Conservation (phyloP, 495 filamentous ascomycete species). For the Bryoglossum gracile region DNA sequence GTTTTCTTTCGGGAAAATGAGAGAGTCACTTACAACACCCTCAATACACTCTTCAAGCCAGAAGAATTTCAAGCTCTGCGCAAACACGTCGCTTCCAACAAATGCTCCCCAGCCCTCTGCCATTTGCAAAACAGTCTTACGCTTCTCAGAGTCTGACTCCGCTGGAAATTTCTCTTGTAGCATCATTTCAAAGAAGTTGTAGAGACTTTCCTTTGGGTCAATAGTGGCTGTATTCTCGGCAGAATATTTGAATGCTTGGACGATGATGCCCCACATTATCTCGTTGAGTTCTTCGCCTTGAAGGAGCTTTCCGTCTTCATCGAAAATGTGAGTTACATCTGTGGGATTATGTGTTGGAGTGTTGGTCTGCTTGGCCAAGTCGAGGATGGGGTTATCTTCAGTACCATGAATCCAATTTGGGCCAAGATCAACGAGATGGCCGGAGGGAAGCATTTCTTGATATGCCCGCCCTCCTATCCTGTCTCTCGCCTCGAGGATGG, state of each 20-base stretch:
- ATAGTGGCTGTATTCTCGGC: constrained; percentile 59
- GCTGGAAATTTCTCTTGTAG: constrained; percentile 46
- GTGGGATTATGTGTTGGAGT: constrained; percentile 55
- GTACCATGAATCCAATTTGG: constrained; percentile 97
- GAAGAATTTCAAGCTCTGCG: constrained; percentile 86
- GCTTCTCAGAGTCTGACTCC: constrained; percentile 31
- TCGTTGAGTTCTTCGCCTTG: constrained; percentile 43
- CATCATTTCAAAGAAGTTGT: constrained; percentile 68
- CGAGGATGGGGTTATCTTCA: constrained; percentile 72
- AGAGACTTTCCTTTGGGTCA: constrained; percentile 56
- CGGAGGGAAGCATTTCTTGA: constrained; percentile 40
- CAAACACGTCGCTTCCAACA: constrained; percentile 68
- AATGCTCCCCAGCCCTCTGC: constrained; percentile 81
- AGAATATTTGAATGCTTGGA: constrained; percentile 72
- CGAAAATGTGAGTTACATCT: constrained; percentile 49
- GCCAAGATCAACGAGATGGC: constrained; percentile 55
- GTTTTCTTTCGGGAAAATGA: too few species aligned
- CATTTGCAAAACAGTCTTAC: constrained; percentile 48
- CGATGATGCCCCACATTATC: constrained; percentile 69
- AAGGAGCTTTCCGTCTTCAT: constrained; percentile 54
- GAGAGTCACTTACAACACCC: too few species aligned
- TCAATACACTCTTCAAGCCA: constrained; percentile 94
- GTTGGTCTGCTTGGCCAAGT: constrained; percentile 62
- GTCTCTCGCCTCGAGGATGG: constrained; percentile 77
- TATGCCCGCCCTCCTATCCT: constrained; percentile 75